Percentiles rank a stretch among this genome's conserved stretches.
These are phyloP conservation scores for Tuber brumale DNA, from an alignment of 495 filamentous ascomycete genomes.

Conservation along the genomic window DNA sequence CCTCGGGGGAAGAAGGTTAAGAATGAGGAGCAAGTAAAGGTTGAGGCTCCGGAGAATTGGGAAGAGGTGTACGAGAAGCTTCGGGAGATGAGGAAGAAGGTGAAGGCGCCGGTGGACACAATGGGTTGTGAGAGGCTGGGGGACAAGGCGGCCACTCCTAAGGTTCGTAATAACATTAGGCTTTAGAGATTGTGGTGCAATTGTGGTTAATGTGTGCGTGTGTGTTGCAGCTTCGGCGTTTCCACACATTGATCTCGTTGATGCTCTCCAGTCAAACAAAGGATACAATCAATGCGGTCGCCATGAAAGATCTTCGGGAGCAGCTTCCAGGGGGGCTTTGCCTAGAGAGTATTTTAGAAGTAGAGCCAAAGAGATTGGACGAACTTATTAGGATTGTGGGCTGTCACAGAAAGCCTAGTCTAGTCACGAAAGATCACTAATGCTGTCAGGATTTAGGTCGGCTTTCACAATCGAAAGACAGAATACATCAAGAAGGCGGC, in stretches of 20 bases:
- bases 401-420: slow-evolving; percentile 3
- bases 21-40: slow-evolving; percentile 4
- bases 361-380: slow-evolving; percentile 64
- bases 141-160: slow-evolving; percentile 47
- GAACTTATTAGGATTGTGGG: slow-evolving; percentile 56
- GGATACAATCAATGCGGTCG: slow-evolving; percentile 82
- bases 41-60: slow-evolving; percentile 68
- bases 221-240: slow-evolving; percentile 57
- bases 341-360: slow-evolving; percentile 70
- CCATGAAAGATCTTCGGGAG: slow-evolving; percentile 70
- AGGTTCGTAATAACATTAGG: slow-evolving; percentile 7
- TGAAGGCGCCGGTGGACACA: slow-evolving; percentile 88
- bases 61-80: slow-evolving; percentile 71
- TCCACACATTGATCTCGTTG: slow-evolving; percentile 83
- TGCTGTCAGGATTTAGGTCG: slow-evolving; percentile 60
- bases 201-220: slow-evolving; percentile 3
- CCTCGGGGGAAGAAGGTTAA: slow-evolving; percentile 10
- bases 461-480: slow-evolving; percentile 90
- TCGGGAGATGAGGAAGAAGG: slow-evolving; percentile 66
- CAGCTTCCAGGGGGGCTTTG: slow-evolving; percentile 65
- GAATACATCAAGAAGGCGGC: slow-evolving; percentile 78
- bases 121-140: slow-evolving; percentile 91
- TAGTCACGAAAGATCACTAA: slow-evolving; percentile 8
- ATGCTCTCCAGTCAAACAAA: slow-evolving; percentile 98
- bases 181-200: not conserved